Base-by-base conservation (phyloP, 2,329 filamentous ascomycete genomes). In the Monilinia aucupariae region DNA sequence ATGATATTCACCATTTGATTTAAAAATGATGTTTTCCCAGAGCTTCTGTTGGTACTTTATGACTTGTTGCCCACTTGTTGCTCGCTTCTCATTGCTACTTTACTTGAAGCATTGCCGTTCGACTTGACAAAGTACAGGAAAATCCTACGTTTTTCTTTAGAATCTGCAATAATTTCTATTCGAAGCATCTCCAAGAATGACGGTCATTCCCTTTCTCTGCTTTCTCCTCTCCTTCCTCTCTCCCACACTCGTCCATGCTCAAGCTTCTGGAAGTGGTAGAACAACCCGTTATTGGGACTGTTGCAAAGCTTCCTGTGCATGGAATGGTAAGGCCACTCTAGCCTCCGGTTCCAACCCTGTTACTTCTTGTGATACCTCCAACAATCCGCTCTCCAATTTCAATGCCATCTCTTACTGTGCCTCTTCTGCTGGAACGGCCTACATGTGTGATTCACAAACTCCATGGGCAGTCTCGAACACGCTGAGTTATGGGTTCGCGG, bases 291-390 rank as follows among this genome's bases (percentile, higher is more conserved):
- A 82, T 72, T 82, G 82, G 82, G 87, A 89, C 72, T 90, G 87
- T 78, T 90, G 87, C 77, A 90, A 90, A 78, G 82, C 85, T 27
- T 86, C 84, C 30, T 89, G 86, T 72, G 79, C 79, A 4, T 84
- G 85, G 85, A 72, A 78, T 12, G 78, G 75, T 58, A 88, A 88
- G 73, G 83, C 81, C 64, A 78, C 52, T 78, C 84, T 72, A 76
- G 69, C 68, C 25, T 53, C 41, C 22, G 71, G 70, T 20, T 68
- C 70, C 12, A 69, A 64, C 25, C 70, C 71, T 0, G 70, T 72
- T 1, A 58, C 52, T 4, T 70, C 70, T 17, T 73, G 71, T 43
- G 70, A 72, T 70, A 78, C 76, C 68, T 76, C 79, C 68, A 82
- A 87, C 76, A 78, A 80, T 64, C 81, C 80, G 3, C 74, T 88